Base-by-base conservation (phyloP, 306 rosid species). In the Prosopis cineraria region DNA sequence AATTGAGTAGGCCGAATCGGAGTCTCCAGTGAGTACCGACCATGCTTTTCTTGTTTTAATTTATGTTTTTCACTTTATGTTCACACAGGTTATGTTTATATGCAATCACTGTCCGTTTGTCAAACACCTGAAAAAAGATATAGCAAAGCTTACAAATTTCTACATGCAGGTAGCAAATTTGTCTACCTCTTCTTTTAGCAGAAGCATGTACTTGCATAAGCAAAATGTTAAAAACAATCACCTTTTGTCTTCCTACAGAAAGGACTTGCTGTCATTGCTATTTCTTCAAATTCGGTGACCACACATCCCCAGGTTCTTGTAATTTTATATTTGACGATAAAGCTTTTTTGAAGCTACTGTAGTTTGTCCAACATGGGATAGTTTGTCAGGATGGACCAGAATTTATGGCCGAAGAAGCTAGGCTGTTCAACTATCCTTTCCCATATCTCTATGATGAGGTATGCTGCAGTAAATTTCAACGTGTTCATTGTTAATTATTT, bases 31-130 rank as follows among this genome's bases (percentile, higher is more conserved):
- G n/a, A n/a, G n/a, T n/a, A n/a, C n/a, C n/a, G 68, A 74, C 39
- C 39, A 22, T 67, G 62, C 58, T 58, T 33, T 39, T 75, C 41
- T 69, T 52, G 36, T 30, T 62, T 66, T 39, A 66, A 37, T 1
- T 13, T 5, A 14, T 31, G 13, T 0, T 53, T 68, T 72, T 37
- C 63, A 20, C 60, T 52, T 74, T 33, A 30, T 63, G 55, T 67
- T 74, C 33, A 13, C 50, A 85, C 97, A 95, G 98, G 98, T 95
- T 81, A 95, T 95, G 98, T 95, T 95, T 88, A 79, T 95, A 66
- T 95, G 98, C 91, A 95, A 92, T 80, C 98, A 92, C 71, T 92
- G 97, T 83, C 98, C 98, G 34, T 95, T 95, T 72, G 98, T 95
- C 75, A 89, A 73, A 65, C 97, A 90, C 85, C 82, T 95, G 85